Base-by-base conservation (phyloP, 805 yeast species). In the Kregervanrija pseudodelftensis region DNA sequence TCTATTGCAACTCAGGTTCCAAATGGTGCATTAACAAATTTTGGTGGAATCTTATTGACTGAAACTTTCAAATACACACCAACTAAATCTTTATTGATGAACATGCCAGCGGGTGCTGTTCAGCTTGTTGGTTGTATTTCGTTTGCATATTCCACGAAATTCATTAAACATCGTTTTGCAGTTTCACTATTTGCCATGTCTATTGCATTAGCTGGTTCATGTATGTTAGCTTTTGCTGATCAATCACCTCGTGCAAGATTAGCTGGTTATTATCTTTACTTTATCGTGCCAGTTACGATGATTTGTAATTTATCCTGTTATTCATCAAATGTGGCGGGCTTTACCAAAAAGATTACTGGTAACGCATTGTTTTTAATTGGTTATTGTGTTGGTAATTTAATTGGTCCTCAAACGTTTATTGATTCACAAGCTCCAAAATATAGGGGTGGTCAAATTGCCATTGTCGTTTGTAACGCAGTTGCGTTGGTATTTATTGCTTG, bases 391-490 rank as follows among this genome's bases (percentile, higher is more conserved):
- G 85, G 87, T 12, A 79, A 82, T 59, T 66, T 83, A 35, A 73
- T 81, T 46, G 91, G 90, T 2, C 89, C 93, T 5, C 88, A 81
- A 60, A 70, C 83, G 17, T 84, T 83, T 66, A 70, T 66, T 45
- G 60, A 71, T 0, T 54, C 64, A 14, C 70, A 80, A 45, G 79
- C 76, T n/a, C 88, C 88, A 9, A 57, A 59, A 35, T 84, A 82
- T 53, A 63, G 56, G 11, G 73, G 75, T 32, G 82, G 80, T 3
- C 76, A 77, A 50, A 60, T 59, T 36, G 58, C 66, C 39, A 66
- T 70, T 50, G 72, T 67, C 37, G 67, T 56, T n/a, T 63, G 65
- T 49, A 51, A 51, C 38, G 43, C 38, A 8, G 45, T 44, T 8
- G 22, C 42, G 55, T 59, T 57, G 37, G 48, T 35, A 47, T 56